A percentile compares a stretch with the other conserved stretches of the same genome.
phyloP scores from a whole-genome alignment of 768 basidiomycete genomes.

The Pisolithus orientalis region DNA sequence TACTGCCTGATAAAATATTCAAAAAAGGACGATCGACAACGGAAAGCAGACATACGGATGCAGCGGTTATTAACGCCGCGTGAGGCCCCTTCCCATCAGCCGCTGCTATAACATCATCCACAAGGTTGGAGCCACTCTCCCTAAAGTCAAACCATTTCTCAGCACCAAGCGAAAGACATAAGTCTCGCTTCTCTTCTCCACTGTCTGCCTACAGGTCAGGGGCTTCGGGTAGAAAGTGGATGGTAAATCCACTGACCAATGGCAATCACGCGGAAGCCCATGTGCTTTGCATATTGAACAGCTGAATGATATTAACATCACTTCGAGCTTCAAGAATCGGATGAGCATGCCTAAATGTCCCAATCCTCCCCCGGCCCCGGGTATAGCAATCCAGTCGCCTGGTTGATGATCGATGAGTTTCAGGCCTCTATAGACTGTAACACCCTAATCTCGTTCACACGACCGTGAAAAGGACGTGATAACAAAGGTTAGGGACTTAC shows the following conservation, averaged over 20 bases:
- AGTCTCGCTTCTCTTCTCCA: constrained; percentile 34
- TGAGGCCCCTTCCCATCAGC: constrained; percentile 41
- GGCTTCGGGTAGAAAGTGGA: neutral
- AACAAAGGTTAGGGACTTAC: constrained; percentile 14
- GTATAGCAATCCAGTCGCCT: constrained; percentile 37
- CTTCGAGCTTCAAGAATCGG: neutral
- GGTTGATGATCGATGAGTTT: constrained; percentile 28
- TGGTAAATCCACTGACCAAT: constrained; percentile 19
- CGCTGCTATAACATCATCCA: constrained; percentile 31
- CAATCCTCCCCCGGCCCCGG: constrained; percentile 36
- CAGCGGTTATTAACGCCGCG: constrained; percentile 22
- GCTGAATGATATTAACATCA: constrained; percentile 16
- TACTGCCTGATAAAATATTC: constrained; percentile 13
- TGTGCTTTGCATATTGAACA: constrained; percentile 38
- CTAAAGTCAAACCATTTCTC: constrained; percentile 45
- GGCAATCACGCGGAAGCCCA: constrained; percentile 41
- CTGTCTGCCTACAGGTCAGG: constrained; percentile 25
- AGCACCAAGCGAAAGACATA: constrained; percentile 34
- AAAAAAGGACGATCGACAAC: neutral
- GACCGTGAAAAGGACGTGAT: neutral
- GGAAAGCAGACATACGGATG: constrained; percentile 7
- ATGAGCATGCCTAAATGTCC: constrained; percentile 31
- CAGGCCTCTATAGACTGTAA: constrained; percentile 44
- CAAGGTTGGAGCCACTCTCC: constrained; percentile 30
- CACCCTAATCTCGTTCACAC: constrained; percentile 14